Percentiles rank a stretch among this genome's conserved stretches.
Conservation (phyloP, 257 asterid genomes). For the Forsythia viridissima region DNA sequence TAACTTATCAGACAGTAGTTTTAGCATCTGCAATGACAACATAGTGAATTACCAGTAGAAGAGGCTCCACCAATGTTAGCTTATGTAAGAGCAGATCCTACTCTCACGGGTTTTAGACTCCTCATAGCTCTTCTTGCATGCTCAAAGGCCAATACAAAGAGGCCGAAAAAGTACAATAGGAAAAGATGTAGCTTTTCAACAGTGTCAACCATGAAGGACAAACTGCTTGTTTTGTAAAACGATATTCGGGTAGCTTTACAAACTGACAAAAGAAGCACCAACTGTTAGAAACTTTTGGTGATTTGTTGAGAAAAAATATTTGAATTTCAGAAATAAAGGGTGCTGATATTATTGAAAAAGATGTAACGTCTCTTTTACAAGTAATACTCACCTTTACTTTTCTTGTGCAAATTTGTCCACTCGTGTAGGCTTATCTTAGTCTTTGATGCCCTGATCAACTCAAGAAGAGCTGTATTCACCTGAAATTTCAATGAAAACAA, state of each 20-base stretch:
- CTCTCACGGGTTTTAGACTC: conserved; percentile 68
- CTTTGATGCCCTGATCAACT: conserved; percentile 72
- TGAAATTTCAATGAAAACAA: conserved; percentile 33
- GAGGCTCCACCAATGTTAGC: conserved; percentile 29
- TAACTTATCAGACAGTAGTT: not conserved
- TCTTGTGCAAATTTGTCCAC: conserved; percentile 83
- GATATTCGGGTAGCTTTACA: conserved; percentile 40
- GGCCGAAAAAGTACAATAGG: conserved; percentile 54
- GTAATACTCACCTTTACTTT: conserved; percentile 62
- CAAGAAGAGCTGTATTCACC: conserved; percentile 83
- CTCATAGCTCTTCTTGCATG: conserved; percentile 50
- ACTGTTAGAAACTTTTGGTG: not conserved
- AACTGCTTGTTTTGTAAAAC: conserved; percentile 40
- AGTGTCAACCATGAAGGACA: conserved; percentile 42
- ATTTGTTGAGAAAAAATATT: not conserved
- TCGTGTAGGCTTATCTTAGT: conserved; percentile 41
- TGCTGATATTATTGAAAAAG: too few relatives aligned
- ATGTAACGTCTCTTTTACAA: not conserved
- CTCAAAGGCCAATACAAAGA: conserved; percentile 53
- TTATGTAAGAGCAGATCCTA: conserved; percentile 63
- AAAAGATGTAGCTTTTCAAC: conserved; percentile 54
- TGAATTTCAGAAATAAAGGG: not conserved
- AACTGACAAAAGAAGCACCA: conserved; percentile 41
- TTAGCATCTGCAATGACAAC: conserved; percentile 2
- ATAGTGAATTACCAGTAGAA: conserved; percentile 42